Conservation (phyloP, 768 basidiomycete species). For the Boletus tylopilopsis region DNA sequence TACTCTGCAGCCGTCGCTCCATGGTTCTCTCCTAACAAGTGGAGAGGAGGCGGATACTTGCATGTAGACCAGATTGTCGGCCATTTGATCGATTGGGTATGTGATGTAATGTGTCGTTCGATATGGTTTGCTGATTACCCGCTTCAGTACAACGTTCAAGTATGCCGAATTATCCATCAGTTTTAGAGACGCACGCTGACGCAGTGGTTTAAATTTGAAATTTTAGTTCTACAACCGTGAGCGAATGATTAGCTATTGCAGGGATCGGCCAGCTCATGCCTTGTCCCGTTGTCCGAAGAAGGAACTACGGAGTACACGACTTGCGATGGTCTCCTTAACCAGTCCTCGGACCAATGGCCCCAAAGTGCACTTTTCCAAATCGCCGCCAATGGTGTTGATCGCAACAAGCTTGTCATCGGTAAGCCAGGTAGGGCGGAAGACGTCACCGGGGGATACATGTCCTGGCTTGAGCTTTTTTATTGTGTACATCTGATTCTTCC, state of each 20-base stretch:
- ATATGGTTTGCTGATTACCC: background rate
- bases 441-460: conserved; percentile 53
- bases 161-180: conserved; percentile 2
- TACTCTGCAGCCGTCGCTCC: conserved; percentile 37
- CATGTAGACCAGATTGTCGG: conserved; percentile 36
- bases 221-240: conserved; percentile 24
- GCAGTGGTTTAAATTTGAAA: background rate
- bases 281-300: conserved; percentile 21
- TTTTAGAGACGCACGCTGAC: background rate
- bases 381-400: conserved; percentile 38
- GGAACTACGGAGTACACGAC: conserved; percentile 59
- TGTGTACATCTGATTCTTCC: conserved; percentile 35
- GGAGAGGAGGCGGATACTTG: conserved; percentile 39
- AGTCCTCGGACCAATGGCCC: conserved; percentile 57
- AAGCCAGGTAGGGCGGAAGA: conserved; percentile 40
- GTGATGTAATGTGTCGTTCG: background rate
- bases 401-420: conserved; percentile 51
- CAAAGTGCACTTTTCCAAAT: conserved; percentile 51
- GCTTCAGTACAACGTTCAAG: conserved; percentile 40
- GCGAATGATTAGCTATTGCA: background rate
- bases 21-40: conserved; percentile 35
- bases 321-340: conserved; percentile 50
- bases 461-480: conserved; percentile 39
- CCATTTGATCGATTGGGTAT: conserved; percentile 42
- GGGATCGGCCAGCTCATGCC: conserved; percentile 24